Evolutionary conservation across 441 rosid species (phyloP), one percentile per base, ranked within the genome.

Genomic region (Mallotus repandus): DNA sequence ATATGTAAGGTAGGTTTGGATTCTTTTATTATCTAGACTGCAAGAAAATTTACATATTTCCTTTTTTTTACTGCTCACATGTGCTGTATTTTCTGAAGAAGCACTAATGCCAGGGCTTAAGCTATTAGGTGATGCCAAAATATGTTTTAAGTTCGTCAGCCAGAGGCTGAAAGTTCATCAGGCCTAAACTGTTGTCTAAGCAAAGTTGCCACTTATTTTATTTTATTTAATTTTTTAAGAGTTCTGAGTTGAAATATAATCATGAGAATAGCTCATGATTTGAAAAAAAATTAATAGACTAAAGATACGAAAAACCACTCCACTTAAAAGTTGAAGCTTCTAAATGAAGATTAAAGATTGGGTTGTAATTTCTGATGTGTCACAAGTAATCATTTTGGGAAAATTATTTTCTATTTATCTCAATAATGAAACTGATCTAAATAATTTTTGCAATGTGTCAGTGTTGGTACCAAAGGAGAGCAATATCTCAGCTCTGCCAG

Each of bases 401-500:
- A 9, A 4, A 9, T 4, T 43, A 11, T 45, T 2, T 50, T 2
- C 10, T 22, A 58, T 43, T 9, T 69, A 46, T 38, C n/a, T 13
- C 32, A 0, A 25, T 19, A 53, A 38, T 9, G 41, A 68, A 54
- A 54, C 53, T 54, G 43, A 70, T 50, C 21, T 53, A n/a, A n/a
- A 29, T 41, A 43, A 32, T 15, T 59, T 70, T 22, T 71, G 52
- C 59, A 50, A 70, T 79, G 79, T 67, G 70, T 72, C 78, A 84
- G 87, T 59, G 78, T 86, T 32, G 69, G 82, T 73, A 64, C 59
- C 7, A 81, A 76, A 72, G 89, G 86, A 56, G 69, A 71, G 70
- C 78, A 81, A 65, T 80, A 75, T 76, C 83, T 86, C 68, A 65
- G 54, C 61, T 79, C 86, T 73, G 82, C 89, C 41, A 72, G 71